Evolutionary conservation across 306 rosid genomes (phyloP).

Genomic region (Citrullus amarus): DNA sequence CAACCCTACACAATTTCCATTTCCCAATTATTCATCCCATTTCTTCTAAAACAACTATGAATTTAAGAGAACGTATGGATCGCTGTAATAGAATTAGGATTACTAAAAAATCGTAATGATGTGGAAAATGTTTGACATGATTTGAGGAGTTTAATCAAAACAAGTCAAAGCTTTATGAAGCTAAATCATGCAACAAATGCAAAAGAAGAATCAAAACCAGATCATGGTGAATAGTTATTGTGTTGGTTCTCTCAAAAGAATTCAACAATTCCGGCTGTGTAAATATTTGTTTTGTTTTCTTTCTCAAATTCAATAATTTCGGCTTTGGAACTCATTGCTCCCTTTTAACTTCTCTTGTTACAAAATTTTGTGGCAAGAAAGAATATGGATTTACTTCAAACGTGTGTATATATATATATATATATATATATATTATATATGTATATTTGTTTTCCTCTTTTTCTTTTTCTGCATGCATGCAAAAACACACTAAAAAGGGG

Average conservation of each 20-base stretch:
- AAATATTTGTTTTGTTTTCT: not conserved
- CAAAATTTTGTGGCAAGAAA: not conserved
- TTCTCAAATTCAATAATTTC: conserved; percentile 1
- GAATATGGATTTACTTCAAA: not conserved
- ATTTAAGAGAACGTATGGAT: not conserved
- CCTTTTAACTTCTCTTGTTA: not conserved
- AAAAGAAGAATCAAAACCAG: not conserved
- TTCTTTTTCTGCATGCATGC: not conserved
- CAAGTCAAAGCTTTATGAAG: not conserved
- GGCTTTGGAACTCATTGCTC: not conserved
- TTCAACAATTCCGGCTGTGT: not conserved
- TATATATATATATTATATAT: not conserved
- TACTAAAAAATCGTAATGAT: too few species aligned
- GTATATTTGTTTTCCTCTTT: not conserved
- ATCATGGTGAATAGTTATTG: not conserved
- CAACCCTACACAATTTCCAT: conserved; percentile 42
- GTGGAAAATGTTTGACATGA: not conserved
- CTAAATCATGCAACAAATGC: not conserved
- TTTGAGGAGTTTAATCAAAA: not conserved
- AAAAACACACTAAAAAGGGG: not conserved
- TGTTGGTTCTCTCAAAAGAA: not conserved
- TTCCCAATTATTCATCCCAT: not conserved
- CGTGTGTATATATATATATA: not conserved
- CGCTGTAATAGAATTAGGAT: too few species aligned
- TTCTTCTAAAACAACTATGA: not conserved